These are phyloP conservation scores for Cordyceps farinosa DNA, from an alignment of 2,329 filamentous ascomycete genomes.

Conservation along the genomic window DNA sequence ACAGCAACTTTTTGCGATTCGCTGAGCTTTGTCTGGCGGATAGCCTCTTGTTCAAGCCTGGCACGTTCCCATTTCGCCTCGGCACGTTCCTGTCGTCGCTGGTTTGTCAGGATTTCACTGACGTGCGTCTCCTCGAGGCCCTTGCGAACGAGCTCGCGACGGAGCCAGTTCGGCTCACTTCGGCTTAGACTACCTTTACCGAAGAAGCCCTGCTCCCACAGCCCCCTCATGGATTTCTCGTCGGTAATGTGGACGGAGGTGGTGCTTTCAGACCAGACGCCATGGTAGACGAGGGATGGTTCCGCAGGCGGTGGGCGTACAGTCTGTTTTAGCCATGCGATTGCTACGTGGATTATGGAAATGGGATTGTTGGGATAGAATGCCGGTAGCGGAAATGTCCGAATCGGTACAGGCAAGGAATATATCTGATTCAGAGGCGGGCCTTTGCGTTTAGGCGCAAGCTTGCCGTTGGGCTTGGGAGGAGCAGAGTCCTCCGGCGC, in stretches of 20 bases:
- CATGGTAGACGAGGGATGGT: slow-evolving; percentile 62
- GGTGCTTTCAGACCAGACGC: slow-evolving; percentile 76
- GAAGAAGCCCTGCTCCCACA: slow-evolving; percentile 98
- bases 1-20: slow-evolving; percentile 39
- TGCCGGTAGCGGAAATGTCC: slow-evolving; percentile 76
- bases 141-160: slow-evolving; percentile 70
- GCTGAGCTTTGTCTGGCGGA: slow-evolving; percentile 61
- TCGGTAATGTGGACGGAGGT: slow-evolving; percentile 83
- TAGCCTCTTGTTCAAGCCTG: slow-evolving; percentile 77
- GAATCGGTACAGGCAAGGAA: slow-evolving; percentile 73
- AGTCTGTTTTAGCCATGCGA: slow-evolving; percentile 71
- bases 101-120: slow-evolving; percentile 75
- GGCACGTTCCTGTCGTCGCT: slow-evolving; percentile 74
- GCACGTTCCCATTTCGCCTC: slow-evolving; percentile 89
- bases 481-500: slow-evolving; percentile 23
- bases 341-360: slow-evolving; percentile 76
- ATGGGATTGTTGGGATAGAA: slow-evolving; percentile 92
- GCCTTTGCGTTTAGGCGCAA: slow-evolving; percentile 30
- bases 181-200: slow-evolving; percentile 90
- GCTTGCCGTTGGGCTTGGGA: slow-evolving; percentile 22
- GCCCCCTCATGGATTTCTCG: slow-evolving; percentile 65
- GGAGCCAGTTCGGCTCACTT: slow-evolving; percentile 92
- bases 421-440: slow-evolving; percentile 69
- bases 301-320: slow-evolving; percentile 65
- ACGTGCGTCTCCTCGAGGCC: slow-evolving; percentile 64